Percentiles rank a stretch among this genome's conserved stretches.
phyloP scores from a whole-genome alignment of 2,329 filamentous ascomycete species.

The Calonectria montana region DNA sequence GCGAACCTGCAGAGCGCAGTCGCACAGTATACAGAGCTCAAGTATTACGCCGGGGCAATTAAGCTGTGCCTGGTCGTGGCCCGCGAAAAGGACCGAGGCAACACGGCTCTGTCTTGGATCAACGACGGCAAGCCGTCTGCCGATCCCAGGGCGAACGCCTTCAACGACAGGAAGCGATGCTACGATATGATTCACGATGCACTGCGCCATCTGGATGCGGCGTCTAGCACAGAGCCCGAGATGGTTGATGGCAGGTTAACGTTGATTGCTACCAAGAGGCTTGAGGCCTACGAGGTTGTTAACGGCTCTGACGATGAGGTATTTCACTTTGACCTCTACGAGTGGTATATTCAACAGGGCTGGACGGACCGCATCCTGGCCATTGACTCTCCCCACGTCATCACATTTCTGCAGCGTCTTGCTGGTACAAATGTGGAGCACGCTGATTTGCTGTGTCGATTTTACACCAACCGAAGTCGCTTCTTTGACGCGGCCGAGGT shows the following conservation, averaged over 20 bases:
- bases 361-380: slow-evolving; percentile 88
- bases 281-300: slow-evolving; percentile 91
- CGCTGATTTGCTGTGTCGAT: slow-evolving; percentile 92
- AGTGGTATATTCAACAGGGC: slow-evolving; percentile 91
- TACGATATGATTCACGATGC: slow-evolving; percentile 91
- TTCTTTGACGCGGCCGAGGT: slow-evolving; percentile 91
- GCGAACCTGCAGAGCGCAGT: slow-evolving; percentile 84
- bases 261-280: slow-evolving; percentile 79
- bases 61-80: slow-evolving; percentile 88
- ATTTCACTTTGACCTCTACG: slow-evolving; percentile 96
- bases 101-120: slow-evolving; percentile 86
- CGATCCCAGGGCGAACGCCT: slow-evolving; percentile 77
- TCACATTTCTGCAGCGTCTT: slow-evolving; percentile 85
- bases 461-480: slow-evolving; percentile 85
- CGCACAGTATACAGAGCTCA: slow-evolving; percentile 80
- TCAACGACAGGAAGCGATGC: slow-evolving; percentile 78
- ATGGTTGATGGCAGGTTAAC: slow-evolving; percentile 83
- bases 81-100: slow-evolving; percentile 85
- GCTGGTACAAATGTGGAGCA: slow-evolving; percentile 78
- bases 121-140: slow-evolving; percentile 80
- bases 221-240: slow-evolving; percentile 75
- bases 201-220: slow-evolving; percentile 79
- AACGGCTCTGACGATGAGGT: slow-evolving; percentile 90
- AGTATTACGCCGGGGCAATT: slow-evolving; percentile 95
- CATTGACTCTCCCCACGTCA: slow-evolving; percentile 85